These are phyloP conservation scores for Colletotrichum salicis DNA, from an alignment of 2,329 filamentous ascomycete genomes.

Conservation along the genomic window DNA sequence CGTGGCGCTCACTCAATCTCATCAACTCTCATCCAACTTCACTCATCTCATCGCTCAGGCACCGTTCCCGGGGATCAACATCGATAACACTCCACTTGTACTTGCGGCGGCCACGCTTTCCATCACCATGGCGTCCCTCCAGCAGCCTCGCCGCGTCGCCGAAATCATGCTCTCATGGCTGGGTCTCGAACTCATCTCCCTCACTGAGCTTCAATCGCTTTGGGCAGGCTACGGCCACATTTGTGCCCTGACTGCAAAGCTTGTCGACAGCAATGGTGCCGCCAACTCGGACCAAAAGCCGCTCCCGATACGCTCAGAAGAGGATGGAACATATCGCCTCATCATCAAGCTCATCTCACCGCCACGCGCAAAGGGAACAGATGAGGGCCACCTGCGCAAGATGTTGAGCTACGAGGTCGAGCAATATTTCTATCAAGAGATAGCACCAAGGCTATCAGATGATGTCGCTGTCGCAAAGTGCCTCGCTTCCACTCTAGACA, in stretches of 20 bases:
- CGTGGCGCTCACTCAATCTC: background rate
- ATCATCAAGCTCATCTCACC: slow-evolving; percentile 71
- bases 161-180: slow-evolving; percentile 52
- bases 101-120: background rate
- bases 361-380: slow-evolving; percentile 48
- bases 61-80: background rate
- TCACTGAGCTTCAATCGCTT: slow-evolving; percentile 52
- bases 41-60: slow-evolving; percentile 17
- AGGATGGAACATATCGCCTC: slow-evolving; percentile 48
- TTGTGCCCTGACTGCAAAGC: slow-evolving; percentile 61
- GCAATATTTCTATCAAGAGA: slow-evolving; percentile 70
- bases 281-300: slow-evolving; percentile 16
- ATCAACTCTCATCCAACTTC: slow-evolving; percentile 18
- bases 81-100: background rate
- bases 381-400: slow-evolving; percentile 73
- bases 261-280: slow-evolving; percentile 6
- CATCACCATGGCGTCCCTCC: slow-evolving; percentile 19
- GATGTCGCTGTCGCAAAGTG: slow-evolving; percentile 61
- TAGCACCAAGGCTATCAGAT: slow-evolving; percentile 60
- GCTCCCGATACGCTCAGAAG: slow-evolving; percentile 32
- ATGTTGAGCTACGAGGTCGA: slow-evolving; percentile 75
- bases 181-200: slow-evolving; percentile 52
- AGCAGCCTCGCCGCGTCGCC: slow-evolving; percentile 48
- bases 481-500: slow-evolving; percentile 54
- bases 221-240: slow-evolving; percentile 68